A percentile compares a stretch with the other conserved stretches of the same genome.
phyloP scores from a whole-genome alignment of 345 rosid genomes.

The Adansonia digitata region DNA sequence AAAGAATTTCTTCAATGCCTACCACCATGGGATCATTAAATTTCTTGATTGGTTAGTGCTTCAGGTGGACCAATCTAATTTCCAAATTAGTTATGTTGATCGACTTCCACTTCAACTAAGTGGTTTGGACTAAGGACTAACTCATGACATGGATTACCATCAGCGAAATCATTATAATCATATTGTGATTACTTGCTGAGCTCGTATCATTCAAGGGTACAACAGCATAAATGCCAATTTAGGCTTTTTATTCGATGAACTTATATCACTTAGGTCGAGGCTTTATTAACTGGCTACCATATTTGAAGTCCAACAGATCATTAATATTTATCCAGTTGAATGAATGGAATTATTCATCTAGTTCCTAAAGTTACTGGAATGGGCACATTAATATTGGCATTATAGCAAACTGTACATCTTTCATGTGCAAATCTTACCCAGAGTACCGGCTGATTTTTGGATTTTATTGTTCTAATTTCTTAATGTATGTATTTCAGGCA shows the following conservation, averaged over 20 bases:
- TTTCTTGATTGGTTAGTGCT: too few relatives aligned
- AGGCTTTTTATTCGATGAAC: neutral
- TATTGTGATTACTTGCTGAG: neutral
- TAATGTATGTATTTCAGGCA: slow-evolving; percentile 7
- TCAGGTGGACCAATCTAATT: too few relatives aligned
- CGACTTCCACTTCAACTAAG: too few relatives aligned
- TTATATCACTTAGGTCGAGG: neutral
- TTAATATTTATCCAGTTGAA: neutral
- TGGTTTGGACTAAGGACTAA: too few relatives aligned
- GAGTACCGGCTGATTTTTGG: neutral
- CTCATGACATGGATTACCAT: too few relatives aligned
- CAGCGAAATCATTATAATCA: neutral
- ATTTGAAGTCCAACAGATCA: neutral
- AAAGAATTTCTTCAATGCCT: neutral
- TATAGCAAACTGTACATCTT: neutral
- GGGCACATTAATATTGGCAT: neutral
- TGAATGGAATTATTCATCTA: neutral
- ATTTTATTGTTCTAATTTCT: neutral
- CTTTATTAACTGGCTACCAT: neutral
- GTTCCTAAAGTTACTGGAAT: neutral
- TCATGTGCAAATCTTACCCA: neutral
- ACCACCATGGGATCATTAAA: neutral
- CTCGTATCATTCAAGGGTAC: neutral
- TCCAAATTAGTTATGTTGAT: too few relatives aligned
- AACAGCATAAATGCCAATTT: neutral